These are phyloP conservation scores for Kuraishia ogatae DNA, from an alignment of 805 yeast genomes.

Conservation along the genomic window DNA sequence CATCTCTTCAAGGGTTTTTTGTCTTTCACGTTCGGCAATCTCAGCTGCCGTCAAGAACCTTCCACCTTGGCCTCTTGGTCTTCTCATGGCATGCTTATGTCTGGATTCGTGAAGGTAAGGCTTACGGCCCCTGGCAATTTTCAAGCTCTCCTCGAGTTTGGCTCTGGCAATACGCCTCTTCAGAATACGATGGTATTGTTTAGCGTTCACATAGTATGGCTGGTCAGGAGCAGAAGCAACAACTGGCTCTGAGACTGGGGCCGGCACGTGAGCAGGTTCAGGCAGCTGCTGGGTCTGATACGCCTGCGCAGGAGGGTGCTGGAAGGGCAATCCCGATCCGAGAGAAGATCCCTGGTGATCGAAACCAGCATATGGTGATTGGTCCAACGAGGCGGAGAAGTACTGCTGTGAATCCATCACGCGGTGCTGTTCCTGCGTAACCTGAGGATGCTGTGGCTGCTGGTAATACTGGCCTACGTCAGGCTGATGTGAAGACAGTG, in stretches of 20 bases:
- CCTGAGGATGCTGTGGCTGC: background rate
- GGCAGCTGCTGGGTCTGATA: background rate
- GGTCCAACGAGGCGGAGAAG: background rate
- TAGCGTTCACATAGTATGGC: slow-evolving; percentile 96
- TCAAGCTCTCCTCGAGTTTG: slow-evolving; percentile 78
- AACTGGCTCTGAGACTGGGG: background rate
- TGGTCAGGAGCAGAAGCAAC: slow-evolving; percentile 43
- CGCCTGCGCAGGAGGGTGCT: background rate
- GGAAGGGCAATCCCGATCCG: background rate
- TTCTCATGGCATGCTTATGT: slow-evolving; percentile 97
- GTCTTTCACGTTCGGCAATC: slow-evolving; percentile 56
- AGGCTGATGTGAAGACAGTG: background rate
- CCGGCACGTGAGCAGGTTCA: background rate
- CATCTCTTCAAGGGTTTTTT: slow-evolving; percentile 21
- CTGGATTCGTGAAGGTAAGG: slow-evolving; percentile 95
- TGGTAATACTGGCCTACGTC: background rate
- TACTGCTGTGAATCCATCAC: background rate
- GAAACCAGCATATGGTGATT: background rate
- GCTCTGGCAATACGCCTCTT: slow-evolving; percentile 94
- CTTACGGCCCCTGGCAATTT: slow-evolving; percentile 81
- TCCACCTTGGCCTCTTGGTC: slow-evolving; percentile 99
- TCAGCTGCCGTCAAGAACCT: slow-evolving; percentile 93
- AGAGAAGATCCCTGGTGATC: background rate
- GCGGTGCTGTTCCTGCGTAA: background rate
- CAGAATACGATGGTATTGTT: slow-evolving; percentile 90